A percentile compares a stretch with the other conserved stretches of the same genome.
phyloP scores from a whole-genome alignment of 2,329 filamentous ascomycete species.

The Sporothrix pallida region DNA sequence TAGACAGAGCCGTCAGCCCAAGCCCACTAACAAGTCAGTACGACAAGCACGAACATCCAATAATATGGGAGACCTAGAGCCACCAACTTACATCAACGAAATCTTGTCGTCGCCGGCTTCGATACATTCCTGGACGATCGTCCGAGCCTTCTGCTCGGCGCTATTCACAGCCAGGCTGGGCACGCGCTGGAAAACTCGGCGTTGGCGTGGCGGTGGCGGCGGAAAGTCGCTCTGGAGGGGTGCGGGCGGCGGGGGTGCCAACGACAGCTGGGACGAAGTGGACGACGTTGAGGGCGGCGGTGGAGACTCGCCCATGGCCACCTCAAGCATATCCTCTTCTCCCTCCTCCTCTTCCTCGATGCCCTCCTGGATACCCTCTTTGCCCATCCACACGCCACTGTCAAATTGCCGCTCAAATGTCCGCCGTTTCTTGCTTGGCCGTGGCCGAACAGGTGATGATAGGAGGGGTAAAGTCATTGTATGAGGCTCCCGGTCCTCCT shows the following conservation, averaged over 20 bases:
- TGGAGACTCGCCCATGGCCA: slow-evolving; percentile 44
- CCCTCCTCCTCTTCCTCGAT: slow-evolving; percentile 44
- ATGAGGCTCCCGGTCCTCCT: not conserved
- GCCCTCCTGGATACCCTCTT: slow-evolving; percentile 59
- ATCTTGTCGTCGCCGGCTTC: slow-evolving; percentile 65
- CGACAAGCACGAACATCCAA: too few relatives aligned
- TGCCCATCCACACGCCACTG: slow-evolving; percentile 70
- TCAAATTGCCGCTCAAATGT: slow-evolving; percentile 66
- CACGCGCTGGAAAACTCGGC: slow-evolving; percentile 41
- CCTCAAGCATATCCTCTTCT: slow-evolving; percentile 65
- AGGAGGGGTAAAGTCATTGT: slow-evolving; percentile 23
- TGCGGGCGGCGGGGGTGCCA: slow-evolving; percentile 39
- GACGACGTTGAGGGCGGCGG: slow-evolving; percentile 65
- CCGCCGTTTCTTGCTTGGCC: slow-evolving; percentile 52
- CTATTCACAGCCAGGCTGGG: slow-evolving; percentile 44
- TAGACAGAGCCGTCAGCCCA: slow-evolving; percentile 59
- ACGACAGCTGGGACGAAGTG: slow-evolving; percentile 60
- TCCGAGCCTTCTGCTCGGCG: slow-evolving; percentile 54
- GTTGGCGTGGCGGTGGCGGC: slow-evolving; percentile 45
- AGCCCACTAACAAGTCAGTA: slow-evolving; percentile 41
- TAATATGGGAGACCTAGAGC: too few relatives aligned
- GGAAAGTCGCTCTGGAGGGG: slow-evolving; percentile 47
- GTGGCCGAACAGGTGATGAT: slow-evolving; percentile 39
- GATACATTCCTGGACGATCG: slow-evolving; percentile 58
- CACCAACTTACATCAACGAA: slow-evolving; percentile 40